Percentiles rank a stretch among this genome's conserved stretches.
These are phyloP conservation scores for Monoraphidium neglectum DNA, from an alignment of 139 green algal species.

Conservation along the genomic window DNA sequence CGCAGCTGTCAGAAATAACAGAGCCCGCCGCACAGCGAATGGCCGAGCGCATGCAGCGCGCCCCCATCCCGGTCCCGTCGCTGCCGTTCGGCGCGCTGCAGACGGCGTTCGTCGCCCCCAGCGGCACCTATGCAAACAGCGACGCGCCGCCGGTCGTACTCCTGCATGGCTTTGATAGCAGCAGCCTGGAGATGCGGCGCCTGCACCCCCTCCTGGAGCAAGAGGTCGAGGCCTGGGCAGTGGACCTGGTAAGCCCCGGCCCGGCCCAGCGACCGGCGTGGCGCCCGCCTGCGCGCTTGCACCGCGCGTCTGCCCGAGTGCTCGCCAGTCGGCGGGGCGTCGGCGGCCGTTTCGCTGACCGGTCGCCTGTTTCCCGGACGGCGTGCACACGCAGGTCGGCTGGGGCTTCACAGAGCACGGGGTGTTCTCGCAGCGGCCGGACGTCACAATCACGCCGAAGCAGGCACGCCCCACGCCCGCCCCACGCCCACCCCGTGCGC, in stretches of 20 bases:
- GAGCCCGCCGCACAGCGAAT: conserved; percentile 37
- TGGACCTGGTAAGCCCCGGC: conserved; percentile 83
- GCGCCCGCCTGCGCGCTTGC: neutral
- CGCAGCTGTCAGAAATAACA: conserved; percentile 23
- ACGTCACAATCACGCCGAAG: conserved; percentile 44
- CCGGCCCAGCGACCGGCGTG: neutral
- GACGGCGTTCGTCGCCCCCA: conserved; percentile 53
- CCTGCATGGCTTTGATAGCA: conserved; percentile 90
- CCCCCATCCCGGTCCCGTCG: conserved; percentile 15
- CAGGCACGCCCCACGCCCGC: too few relatives aligned
- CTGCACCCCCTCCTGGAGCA: conserved; percentile 73
- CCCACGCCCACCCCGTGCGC: too few relatives aligned
- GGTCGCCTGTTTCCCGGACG: neutral
- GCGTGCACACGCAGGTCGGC: conserved; percentile 49
- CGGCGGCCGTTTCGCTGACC: neutral
- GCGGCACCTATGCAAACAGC: neutral
- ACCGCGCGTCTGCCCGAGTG: neutral
- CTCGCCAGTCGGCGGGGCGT: neutral
- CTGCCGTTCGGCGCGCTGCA: conserved; percentile 15
- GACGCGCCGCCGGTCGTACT: conserved; percentile 72
- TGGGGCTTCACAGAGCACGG: conserved; percentile 83
- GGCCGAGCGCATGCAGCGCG: conserved; percentile 21
- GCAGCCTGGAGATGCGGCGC: conserved; percentile 85
- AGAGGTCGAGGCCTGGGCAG: conserved; percentile 63
- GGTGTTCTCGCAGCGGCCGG: conserved; percentile 31